A percentile compares a stretch with the other conserved stretches of the same genome.
phyloP scores from a whole-genome alignment of 163 green algal genomes.

The Volvox carteri region DNA sequence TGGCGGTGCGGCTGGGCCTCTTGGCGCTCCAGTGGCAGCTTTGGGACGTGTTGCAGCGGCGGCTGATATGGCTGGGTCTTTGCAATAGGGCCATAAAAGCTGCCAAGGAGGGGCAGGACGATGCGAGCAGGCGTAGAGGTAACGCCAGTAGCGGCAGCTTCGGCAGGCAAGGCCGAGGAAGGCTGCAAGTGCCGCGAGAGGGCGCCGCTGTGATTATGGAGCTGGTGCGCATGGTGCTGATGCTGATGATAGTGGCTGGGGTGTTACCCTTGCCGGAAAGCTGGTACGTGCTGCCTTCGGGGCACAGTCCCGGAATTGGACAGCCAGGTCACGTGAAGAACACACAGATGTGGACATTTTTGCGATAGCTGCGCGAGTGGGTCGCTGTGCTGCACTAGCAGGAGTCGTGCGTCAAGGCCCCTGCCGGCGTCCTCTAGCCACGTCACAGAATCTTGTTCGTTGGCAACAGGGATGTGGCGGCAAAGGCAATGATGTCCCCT shows the following conservation, averaged over 20 bases:
- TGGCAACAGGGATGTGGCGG: no score
- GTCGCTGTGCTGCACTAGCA: no score
- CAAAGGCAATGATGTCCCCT: no score
- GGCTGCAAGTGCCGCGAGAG: background rate
- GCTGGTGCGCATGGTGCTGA: background rate
- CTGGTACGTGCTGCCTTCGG: background rate
- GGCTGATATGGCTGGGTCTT: background rate
- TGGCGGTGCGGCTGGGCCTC: constrained; percentile 5
- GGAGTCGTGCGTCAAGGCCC: no score
- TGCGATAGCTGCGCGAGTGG: no score
- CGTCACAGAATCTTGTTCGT: no score
- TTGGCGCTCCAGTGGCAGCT: background rate
- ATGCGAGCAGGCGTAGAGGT: no score
- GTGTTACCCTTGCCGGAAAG: background rate
- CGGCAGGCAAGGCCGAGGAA: background rate
- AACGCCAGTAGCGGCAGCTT: background rate
- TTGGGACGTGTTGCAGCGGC: background rate
- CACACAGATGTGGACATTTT: no score
- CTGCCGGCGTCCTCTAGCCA: no score
- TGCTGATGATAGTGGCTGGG: background rate
- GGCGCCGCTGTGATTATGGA: background rate
- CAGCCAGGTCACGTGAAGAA: no score
- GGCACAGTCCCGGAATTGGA: no score
- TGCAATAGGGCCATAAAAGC: background rate
- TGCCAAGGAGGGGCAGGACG: no score